Percentiles rank a stretch among this genome's conserved stretches.
phyloP scores from a whole-genome alignment of 2,329 filamentous ascomycete genomes.

The Ophiocordyceps camponoti-floridani region DNA sequence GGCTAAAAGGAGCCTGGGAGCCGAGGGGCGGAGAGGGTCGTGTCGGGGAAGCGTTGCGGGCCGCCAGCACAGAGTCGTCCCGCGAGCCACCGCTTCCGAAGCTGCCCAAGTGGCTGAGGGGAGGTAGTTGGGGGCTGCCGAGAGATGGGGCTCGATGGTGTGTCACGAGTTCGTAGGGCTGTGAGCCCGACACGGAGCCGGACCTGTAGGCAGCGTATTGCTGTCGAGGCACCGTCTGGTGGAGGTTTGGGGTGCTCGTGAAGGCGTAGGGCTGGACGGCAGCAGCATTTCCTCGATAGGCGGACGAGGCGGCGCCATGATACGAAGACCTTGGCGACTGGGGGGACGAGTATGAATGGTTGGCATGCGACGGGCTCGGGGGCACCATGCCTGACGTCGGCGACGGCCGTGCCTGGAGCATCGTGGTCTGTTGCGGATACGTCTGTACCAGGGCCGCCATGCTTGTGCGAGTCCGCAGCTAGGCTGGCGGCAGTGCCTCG shows the following conservation, averaged over 20 bases:
- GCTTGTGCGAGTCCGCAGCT: constrained; percentile 15
- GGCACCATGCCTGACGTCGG: constrained; percentile 32
- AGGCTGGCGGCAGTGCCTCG: background rate
- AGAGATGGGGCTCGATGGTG: constrained; percentile 8
- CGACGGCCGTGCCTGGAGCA: constrained; percentile 56
- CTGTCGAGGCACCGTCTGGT: constrained; percentile 33
- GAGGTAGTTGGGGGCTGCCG: constrained; percentile 20
- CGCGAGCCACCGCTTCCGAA: constrained; percentile 23
- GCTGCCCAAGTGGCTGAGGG: constrained; percentile 18
- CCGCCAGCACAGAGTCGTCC: constrained; percentile 31
- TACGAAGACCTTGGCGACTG: constrained; percentile 15
- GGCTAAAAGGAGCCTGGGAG: constrained; percentile 28
- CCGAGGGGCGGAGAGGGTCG: constrained; percentile 24
- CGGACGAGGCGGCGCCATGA: constrained; percentile 16
- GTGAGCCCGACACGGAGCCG: constrained; percentile 19
- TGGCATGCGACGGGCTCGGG: constrained; percentile 27
- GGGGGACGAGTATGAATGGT: constrained; percentile 27
- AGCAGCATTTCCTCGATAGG: constrained; percentile 35
- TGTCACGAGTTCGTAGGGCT: constrained; percentile 7
- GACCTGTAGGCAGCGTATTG: constrained; percentile 29
- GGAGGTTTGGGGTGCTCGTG: constrained; percentile 48
- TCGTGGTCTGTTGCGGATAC: constrained; percentile 59
- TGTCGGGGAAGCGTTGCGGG: constrained; percentile 20
- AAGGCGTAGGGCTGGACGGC: constrained; percentile 66
- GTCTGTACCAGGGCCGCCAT: constrained; percentile 80